These are phyloP conservation scores for Diaporthe citri DNA, from an alignment of 2,329 filamentous ascomycete genomes.

Conservation along the genomic window DNA sequence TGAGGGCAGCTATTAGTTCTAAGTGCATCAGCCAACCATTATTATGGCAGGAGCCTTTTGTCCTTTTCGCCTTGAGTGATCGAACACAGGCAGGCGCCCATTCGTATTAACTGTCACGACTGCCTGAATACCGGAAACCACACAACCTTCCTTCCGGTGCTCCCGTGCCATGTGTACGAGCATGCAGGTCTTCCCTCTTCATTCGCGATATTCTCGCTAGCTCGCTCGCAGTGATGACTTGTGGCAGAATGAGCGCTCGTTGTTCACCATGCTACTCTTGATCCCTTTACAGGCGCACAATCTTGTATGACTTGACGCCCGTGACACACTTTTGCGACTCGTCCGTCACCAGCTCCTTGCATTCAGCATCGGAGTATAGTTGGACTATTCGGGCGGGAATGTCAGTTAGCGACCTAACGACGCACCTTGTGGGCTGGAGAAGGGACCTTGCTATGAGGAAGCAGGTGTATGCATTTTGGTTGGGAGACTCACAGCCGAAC, in stretches of 20 bases:
- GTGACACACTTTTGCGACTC: background rate
- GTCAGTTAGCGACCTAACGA: background rate
- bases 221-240: background rate
- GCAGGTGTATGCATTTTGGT: background rate
- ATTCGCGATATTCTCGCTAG: too few species aligned
- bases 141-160: background rate
- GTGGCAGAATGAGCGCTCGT: too few species aligned
- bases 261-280: too few species aligned
- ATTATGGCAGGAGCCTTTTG: background rate
- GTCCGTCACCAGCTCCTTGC: conserved; percentile 9
- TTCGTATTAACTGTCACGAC: background rate
- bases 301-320: background rate
- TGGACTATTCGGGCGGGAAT: background rate
- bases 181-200: background rate
- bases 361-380: conserved; percentile 7
- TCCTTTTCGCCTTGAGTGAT: background rate
- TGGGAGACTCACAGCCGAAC: conserved; percentile 16
- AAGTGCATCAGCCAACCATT: background rate
- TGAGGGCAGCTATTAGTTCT: too few species aligned
- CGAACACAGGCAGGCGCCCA: background rate
- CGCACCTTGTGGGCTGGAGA: background rate
- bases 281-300: background rate
- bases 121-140: background rate
- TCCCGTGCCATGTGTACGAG: too few species aligned
- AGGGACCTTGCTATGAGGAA: background rate